Percentiles rank a stretch among this genome's conserved stretches.
Evolutionary conservation across 345 rosid species (phyloP).

Genomic region (Erodium maritimum): DNA sequence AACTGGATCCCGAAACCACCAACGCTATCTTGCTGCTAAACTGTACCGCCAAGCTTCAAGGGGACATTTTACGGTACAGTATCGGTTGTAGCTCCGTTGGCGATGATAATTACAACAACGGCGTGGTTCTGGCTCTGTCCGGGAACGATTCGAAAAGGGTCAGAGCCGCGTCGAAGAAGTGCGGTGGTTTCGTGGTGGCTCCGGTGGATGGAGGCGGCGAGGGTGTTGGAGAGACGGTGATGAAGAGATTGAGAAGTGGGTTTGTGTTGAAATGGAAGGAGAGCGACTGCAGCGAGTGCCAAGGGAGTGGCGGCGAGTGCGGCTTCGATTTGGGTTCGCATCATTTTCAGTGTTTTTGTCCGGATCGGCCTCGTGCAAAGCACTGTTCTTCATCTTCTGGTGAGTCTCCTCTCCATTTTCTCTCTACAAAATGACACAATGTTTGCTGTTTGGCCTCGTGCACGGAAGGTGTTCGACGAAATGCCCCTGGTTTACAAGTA

Average conservation of each 20-base stretch:
- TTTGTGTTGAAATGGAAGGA: constrained; percentile 36
- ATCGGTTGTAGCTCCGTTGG: neutral
- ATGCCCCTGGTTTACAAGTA: neutral
- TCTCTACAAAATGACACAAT: neutral
- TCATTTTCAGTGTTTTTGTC: constrained; percentile 39
- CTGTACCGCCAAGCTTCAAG: constrained; percentile 11
- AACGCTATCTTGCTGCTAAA: constrained; percentile 10
- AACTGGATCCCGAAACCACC: neutral
- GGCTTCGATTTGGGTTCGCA: constrained; percentile 15
- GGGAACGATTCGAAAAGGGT: constrained; percentile 10
- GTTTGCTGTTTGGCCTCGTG: neutral
- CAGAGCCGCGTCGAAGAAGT: constrained; percentile 11
- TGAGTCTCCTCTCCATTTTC: constrained; percentile 1
- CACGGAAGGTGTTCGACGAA: neutral
- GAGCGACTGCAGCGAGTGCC: constrained; percentile 29
- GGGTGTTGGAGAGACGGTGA: neutral
- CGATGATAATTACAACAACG: too few species aligned
- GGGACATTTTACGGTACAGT: constrained; percentile 7
- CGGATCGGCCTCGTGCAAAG: constrained; percentile 35
- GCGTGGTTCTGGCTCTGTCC: constrained; percentile 13
- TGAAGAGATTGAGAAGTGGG: constrained; percentile 14
- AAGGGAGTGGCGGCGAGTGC: constrained; percentile 33
- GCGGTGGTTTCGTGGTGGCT: constrained; percentile 10
- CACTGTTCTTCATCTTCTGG: constrained; percentile 11
- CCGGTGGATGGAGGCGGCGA: constrained; percentile 13